Base-by-base conservation (phyloP, 805 yeast genomes). In the Wickerhamiella spandovensis region DNA sequence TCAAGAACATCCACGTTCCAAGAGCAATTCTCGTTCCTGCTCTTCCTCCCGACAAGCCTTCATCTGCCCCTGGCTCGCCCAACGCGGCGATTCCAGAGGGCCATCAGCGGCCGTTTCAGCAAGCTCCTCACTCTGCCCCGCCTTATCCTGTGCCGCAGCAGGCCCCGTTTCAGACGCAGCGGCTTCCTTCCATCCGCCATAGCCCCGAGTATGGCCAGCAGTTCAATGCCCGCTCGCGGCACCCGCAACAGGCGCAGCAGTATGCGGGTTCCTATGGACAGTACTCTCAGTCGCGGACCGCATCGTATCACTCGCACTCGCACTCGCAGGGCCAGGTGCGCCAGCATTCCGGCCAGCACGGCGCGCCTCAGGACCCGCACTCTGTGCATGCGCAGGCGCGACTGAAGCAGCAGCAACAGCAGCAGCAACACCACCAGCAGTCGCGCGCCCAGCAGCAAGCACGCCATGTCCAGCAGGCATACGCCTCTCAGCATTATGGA, bases 351-450 rank as follows among this genome's bases (percentile, higher is more conserved):
- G 5, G 15, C 15, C 32, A 28, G 32, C 32, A 28, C 15, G 32
- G 32, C 32, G 32, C 15, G 4, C 32, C 7, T 9, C 32, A 28
- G 32, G 32, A 28, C 12, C 15, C 15, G 32, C 32, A 28, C 15
- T 5, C 32, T 28, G 32, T 12, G 32, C 32, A 28, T 9, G 32
- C 32, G 32, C 32, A 28, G 32, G 32, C 32, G 12, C 32, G 32
- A 3, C 32, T 21, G 50, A 25, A 22, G 55, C 46, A 41, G 22
- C 24, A 21, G 18, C 44, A 41, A 5, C 24, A 41, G 20, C 44
- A 41, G 44, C 24, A 17, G 25, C 44, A 41, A 2, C 44, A 41
- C n/a, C 44, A 22, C 2, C 44, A 41, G 17, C 24, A 21, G 44
- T 20, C 22, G 24, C 44, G 20, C 7, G 7, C 22, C n/a, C 24